Evolutionary conservation across 352 stramenopile genomes (phyloP).

Genomic region (Phytophthora constricta): DNA sequence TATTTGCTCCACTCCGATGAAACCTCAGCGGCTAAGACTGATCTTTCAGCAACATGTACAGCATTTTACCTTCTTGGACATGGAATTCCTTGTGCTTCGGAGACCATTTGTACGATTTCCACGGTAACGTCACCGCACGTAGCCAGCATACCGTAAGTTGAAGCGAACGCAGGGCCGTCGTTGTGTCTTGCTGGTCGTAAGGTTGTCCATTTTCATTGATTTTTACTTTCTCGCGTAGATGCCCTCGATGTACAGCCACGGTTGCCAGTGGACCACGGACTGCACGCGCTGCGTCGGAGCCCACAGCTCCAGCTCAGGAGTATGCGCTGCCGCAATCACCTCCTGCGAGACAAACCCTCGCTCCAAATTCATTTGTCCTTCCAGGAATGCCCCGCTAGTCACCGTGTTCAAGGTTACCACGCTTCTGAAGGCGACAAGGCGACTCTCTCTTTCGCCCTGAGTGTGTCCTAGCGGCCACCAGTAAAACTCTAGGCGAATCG

Average conservation of each 20-base stretch:
- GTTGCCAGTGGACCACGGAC: slow-evolving; percentile 21
- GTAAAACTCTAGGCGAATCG: slow-evolving; percentile 32
- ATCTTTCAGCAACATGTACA: too few species aligned
- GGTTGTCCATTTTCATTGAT: not conserved
- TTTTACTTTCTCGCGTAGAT: slow-evolving; percentile 23
- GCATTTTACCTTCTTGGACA: too few species aligned
- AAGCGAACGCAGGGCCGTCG: too few species aligned
- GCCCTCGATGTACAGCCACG: slow-evolving; percentile 24
- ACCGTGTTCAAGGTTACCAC: slow-evolving; percentile 19
- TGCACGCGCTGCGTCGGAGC: slow-evolving; percentile 22
- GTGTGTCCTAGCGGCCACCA: slow-evolving; percentile 17
- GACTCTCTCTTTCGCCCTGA: not conserved
- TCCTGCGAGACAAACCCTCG: slow-evolving; percentile 18
- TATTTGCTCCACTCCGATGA: too few species aligned
- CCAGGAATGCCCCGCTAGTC: slow-evolving; percentile 15
- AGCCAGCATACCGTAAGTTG: too few species aligned
- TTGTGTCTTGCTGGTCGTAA: too few species aligned
- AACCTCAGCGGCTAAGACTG: too few species aligned
- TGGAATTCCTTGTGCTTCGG: too few species aligned
- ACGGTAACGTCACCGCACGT: too few species aligned
- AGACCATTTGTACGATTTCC: too few species aligned
- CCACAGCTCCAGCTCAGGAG: slow-evolving; percentile 29
- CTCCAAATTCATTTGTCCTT: slow-evolving; percentile 23
- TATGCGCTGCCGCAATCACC: slow-evolving; percentile 2
- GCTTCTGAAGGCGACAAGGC: slow-evolving; percentile 13